These are phyloP conservation scores for Blastobotrys niveus DNA, from an alignment of 1,139 yeast genomes.

Conservation along the genomic window DNA sequence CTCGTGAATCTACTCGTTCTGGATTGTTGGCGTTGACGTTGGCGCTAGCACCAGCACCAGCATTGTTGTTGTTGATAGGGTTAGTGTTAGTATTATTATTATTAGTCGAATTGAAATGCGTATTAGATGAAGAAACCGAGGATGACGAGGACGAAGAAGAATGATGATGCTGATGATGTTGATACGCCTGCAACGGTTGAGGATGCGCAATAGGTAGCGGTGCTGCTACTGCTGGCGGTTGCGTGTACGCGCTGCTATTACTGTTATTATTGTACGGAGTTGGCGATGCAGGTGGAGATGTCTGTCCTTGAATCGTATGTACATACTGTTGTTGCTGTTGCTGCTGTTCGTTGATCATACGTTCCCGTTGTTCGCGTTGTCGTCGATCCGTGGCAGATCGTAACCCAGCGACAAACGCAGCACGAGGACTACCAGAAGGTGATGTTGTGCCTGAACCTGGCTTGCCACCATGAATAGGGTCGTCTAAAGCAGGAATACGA, in stretches of 20 bases:
- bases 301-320: constrained; percentile 15
- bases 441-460: constrained; percentile 1
- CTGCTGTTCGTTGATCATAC: constrained; percentile 6
- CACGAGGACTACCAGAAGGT: constrained; percentile 24
- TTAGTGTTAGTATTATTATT: neutral
- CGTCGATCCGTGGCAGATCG: constrained; percentile 33
- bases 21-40: too few species aligned
- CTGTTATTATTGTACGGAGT: constrained; percentile 9
- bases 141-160: constrained; percentile 11
- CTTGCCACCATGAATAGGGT: constrained; percentile 12
- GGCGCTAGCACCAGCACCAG: neutral
- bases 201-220: too few species aligned
- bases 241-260: neutral
- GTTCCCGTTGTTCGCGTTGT: constrained; percentile 23
- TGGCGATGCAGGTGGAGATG: constrained; percentile 17
- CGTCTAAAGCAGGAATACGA: constrained; percentile 21
- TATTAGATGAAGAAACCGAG: constrained; percentile 3
- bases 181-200: neutral
- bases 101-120: neutral
- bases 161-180: constrained; percentile 15
- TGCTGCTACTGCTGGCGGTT: too few species aligned
- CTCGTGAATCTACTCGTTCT: constrained; percentile 9
- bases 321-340: neutral
- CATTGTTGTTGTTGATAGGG: neutral
- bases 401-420: constrained; percentile 32